A percentile compares a stretch with the other conserved stretches of the same genome.
These are phyloP conservation scores for Brasenia schreberi DNA, from an alignment of 164 flowering plant species.

Conservation along the genomic window DNA sequence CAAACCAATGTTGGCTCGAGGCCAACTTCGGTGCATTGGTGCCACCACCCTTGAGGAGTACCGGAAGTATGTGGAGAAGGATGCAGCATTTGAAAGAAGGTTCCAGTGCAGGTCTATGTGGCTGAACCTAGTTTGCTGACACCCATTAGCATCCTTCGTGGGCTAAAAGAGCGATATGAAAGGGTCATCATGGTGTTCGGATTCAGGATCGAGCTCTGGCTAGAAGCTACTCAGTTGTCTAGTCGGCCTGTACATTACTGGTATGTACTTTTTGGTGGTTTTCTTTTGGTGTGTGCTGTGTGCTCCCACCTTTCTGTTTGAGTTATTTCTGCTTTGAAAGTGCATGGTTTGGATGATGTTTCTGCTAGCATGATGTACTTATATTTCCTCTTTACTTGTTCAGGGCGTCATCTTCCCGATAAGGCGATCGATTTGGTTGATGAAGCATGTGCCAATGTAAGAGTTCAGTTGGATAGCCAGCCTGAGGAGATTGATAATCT, in stretches of 20 bases:
- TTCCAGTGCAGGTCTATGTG: constrained; percentile 72
- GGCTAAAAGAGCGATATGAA: constrained; percentile 66
- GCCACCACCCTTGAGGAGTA: constrained; percentile 82
- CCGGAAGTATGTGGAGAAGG: constrained; percentile 82
- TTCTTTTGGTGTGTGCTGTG: no score
- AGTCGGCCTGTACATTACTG: constrained; percentile 61
- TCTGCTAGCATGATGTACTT: no score
- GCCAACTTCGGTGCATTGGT: constrained; percentile 74
- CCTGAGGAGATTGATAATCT: constrained; percentile 85
- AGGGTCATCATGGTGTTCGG: constrained; percentile 80
- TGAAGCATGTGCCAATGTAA: constrained; percentile 92
- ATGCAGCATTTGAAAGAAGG: constrained; percentile 80
- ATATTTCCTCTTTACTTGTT: no score
- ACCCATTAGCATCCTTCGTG: constrained; percentile 75
- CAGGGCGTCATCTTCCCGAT: constrained; percentile 77
- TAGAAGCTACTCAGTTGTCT: constrained; percentile 58
- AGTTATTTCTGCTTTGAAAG: no score
- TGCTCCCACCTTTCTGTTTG: no score
- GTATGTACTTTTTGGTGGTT: constrained; percentile 13
- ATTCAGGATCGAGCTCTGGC: constrained; percentile 75
- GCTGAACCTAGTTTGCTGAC: constrained; percentile 64
- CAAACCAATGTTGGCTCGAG: constrained; percentile 85
- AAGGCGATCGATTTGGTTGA: constrained; percentile 91
- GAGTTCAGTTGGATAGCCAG: constrained; percentile 87
- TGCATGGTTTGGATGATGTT: no score